Percentiles rank a stretch among this genome's conserved stretches.
Conservation (phyloP, 768 basidiomycete species). For the Auricularia cornea region DNA sequence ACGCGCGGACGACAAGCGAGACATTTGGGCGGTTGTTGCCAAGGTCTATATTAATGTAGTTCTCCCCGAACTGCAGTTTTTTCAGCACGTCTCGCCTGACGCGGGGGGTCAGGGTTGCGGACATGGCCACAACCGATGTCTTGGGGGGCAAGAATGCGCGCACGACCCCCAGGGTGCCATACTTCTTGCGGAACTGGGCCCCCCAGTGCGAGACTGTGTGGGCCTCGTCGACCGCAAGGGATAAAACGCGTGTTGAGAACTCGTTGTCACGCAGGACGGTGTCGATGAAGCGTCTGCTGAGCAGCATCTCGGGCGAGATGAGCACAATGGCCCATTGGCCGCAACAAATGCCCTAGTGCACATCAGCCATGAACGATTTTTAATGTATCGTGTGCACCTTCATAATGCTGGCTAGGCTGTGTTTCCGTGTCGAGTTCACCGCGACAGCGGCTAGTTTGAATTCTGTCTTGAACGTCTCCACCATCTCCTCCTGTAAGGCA, state of each 20-base stretch:
- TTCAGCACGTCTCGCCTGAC: background rate
- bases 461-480: conserved; percentile 23
- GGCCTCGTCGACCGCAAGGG: conserved; percentile 31
- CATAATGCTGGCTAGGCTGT: conserved; percentile 19
- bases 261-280: conserved; percentile 13
- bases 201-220: conserved; percentile 32
- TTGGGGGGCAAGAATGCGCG: conserved; percentile 22
- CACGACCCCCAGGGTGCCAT: conserved; percentile 20
- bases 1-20: conserved; percentile 23
- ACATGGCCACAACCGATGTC: conserved; percentile 24
- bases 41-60: background rate
- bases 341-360: conserved; percentile 16
- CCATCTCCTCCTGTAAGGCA: conserved; percentile 32
- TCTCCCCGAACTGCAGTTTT: background rate
- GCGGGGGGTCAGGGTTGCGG: conserved; percentile 27
- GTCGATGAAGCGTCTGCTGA: conserved; percentile 23
- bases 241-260: conserved; percentile 15
- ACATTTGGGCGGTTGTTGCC: conserved; percentile 17
- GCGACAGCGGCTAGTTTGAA: conserved; percentile 24
- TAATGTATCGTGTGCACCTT: conserved; percentile 12
- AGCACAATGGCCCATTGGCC: conserved; percentile 22
- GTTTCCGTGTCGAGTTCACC: conserved; percentile 25
- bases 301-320: conserved; percentile 34
- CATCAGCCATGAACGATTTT: too few relatives aligned
- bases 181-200: conserved; percentile 25